Conservation (phyloP, 2,329 filamentous ascomycete genomes). For the Bertia moriformis region DNA sequence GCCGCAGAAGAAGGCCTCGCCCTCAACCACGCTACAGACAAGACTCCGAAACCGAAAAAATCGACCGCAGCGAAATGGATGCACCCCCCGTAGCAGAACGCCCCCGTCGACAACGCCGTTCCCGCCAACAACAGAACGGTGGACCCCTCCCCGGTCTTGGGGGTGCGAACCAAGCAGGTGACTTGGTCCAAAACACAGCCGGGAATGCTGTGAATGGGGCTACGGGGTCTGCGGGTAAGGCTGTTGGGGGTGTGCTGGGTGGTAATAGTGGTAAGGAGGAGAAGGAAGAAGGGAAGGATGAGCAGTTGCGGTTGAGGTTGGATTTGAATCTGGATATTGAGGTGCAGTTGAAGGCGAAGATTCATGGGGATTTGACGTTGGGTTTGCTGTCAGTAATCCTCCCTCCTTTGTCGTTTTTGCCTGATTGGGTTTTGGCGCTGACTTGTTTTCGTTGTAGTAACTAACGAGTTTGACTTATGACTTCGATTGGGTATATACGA, state of each 20-base stretch:
- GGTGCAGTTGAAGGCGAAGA: slow-evolving; percentile 11
- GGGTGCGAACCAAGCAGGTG: slow-evolving; percentile 2
- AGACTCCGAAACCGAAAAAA: neutral
- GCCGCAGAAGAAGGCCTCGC: neutral
- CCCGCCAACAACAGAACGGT: neutral
- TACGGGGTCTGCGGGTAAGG: slow-evolving; percentile 5
- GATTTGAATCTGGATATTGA: slow-evolving; percentile 13
- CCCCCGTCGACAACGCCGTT: neutral
- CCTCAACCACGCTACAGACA: slow-evolving; percentile 3
- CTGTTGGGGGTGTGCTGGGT: slow-evolving; percentile 6
- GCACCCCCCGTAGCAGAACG: too few species aligned
- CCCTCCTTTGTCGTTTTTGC: neutral
- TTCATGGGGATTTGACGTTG: slow-evolving; percentile 13
- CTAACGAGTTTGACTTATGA: too few species aligned
- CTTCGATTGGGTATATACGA: too few species aligned
- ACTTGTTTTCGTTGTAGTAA: too few species aligned
- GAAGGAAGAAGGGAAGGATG: slow-evolving; percentile 5
- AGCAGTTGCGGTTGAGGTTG: slow-evolving; percentile 9
- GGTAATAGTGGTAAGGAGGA: slow-evolving; percentile 5
- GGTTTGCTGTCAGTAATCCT: slow-evolving; percentile 10
- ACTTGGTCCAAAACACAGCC: neutral
- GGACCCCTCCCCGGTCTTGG: slow-evolving; percentile 2
- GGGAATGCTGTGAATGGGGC: slow-evolving; percentile 5
- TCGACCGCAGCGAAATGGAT: neutral
- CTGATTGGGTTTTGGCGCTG: too few species aligned